Conservation (phyloP, 805 yeast genomes). For the Candida piceae region DNA sequence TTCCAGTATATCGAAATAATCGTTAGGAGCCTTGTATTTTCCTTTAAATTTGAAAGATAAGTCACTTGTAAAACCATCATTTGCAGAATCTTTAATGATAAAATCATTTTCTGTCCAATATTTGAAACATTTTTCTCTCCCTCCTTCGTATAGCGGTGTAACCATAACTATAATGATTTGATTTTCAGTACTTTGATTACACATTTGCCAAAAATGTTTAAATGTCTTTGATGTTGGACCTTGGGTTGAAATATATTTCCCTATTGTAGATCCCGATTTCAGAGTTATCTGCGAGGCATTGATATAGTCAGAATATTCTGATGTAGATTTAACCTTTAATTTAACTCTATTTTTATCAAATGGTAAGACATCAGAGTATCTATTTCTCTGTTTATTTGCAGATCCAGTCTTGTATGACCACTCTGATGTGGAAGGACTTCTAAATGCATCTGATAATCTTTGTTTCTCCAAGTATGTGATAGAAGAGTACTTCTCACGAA, state of each 20-base stretch:
- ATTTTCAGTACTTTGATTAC: slow-evolving; percentile 19
- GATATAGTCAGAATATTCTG: slow-evolving; percentile 29
- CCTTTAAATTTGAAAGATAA: slow-evolving; percentile 8
- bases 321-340: slow-evolving; percentile 25
- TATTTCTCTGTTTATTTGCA: slow-evolving; percentile 35
- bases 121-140: slow-evolving; percentile 35
- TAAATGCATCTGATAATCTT: slow-evolving; percentile 15
- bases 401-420: slow-evolving; percentile 15
- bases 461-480: slow-evolving; percentile 12
- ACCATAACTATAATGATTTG: slow-evolving; percentile 60
- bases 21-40: background rate
- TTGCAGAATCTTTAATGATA: slow-evolving; percentile 1
- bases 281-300: slow-evolving; percentile 33
- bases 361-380: slow-evolving; percentile 62
- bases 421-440: slow-evolving; percentile 11
- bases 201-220: slow-evolving; percentile 44
- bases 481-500: slow-evolving; percentile 12
- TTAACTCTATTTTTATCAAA: slow-evolving; percentile 56
- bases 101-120: slow-evolving; percentile 32
- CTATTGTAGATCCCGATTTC: slow-evolving; percentile 6
- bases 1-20: slow-evolving; percentile 8
- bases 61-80: slow-evolving; percentile 4
- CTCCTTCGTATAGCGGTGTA: slow-evolving; percentile 53
- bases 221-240: slow-evolving; percentile 47
- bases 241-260: slow-evolving; percentile 62